Evolutionary conservation across 768 basidiomycete genomes (phyloP).

Genomic region (Pulveroboletus ravenelii): DNA sequence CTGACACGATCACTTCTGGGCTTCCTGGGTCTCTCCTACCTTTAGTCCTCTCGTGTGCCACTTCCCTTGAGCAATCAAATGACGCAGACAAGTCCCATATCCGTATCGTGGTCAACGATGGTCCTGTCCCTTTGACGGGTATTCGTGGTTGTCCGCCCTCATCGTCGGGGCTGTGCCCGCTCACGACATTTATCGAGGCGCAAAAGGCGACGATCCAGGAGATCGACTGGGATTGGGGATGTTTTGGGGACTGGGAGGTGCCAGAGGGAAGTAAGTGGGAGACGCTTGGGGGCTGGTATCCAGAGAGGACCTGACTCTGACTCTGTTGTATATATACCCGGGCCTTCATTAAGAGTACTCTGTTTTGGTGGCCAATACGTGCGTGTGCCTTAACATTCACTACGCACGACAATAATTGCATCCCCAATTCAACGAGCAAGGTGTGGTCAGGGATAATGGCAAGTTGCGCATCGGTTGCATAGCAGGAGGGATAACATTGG

Average conservation of each 20-base stretch:
- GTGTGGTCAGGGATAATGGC: no score
- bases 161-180: constrained; percentile 61
- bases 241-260: constrained; percentile 71
- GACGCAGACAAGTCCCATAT: constrained; percentile 50
- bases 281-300: constrained; percentile 38
- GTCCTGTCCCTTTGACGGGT: constrained; percentile 72
- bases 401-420: no score
- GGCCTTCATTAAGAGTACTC: no score
- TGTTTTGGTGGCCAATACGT: no score
- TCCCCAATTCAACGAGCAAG: no score
- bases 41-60: constrained; percentile 57
- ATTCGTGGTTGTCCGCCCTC: constrained; percentile 69
- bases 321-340: no score
- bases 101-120: constrained; percentile 85
- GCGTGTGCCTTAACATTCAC: no score
- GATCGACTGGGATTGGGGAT: constrained; percentile 74
- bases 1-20: not conserved
- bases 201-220: constrained; percentile 60
- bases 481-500: no score
- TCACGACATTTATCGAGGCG: constrained; percentile 65
- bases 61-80: not conserved
- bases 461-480: no score
- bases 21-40: not conserved
- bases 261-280: constrained; percentile 65
- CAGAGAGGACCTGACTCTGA: constrained; percentile 2